These are phyloP conservation scores for Ceratobasidium theobromae DNA, from an alignment of 1,284 basidiomycete species.

Conservation along the genomic window DNA sequence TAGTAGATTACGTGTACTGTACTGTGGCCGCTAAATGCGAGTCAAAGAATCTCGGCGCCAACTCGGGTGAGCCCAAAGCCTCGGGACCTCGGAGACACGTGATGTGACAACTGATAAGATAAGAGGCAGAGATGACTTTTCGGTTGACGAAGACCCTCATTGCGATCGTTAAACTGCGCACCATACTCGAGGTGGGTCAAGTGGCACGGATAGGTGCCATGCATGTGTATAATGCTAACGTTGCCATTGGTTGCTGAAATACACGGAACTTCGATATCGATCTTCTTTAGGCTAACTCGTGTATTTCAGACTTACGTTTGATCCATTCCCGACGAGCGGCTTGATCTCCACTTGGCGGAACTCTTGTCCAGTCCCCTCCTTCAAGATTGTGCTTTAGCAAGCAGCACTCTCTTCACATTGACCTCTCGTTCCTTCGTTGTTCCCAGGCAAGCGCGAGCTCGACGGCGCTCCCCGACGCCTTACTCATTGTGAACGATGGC, in stretches of 20 bases:
- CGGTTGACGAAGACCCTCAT: conserved; percentile 19
- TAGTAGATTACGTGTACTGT: too few species aligned
- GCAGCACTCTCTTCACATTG: too few species aligned
- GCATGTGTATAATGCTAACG: neutral
- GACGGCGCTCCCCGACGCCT: neutral
- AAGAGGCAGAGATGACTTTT: conserved; percentile 5
- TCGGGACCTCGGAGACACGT: conserved; percentile 6
- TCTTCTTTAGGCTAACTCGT: neutral
- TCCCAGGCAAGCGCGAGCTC: too few species aligned
- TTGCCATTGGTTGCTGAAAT: neutral
- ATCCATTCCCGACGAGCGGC: neutral
- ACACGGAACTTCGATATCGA: neutral
- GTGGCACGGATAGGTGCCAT: neutral
- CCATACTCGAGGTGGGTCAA: conserved; percentile 5
- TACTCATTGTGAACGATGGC: conserved; percentile 2
- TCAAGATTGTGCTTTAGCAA: neutral
- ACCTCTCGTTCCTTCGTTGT: too few species aligned
- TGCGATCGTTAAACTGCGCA: neutral
- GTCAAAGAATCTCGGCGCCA: neutral
- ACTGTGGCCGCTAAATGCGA: neutral
- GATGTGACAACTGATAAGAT: conserved; percentile 25
- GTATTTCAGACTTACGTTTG: neutral
- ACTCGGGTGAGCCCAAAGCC: neutral
- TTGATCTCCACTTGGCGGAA: neutral
- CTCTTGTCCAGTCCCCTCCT: neutral